Conservation (phyloP, 1,139 yeast genomes). For the Kodamaea plutei region DNA sequence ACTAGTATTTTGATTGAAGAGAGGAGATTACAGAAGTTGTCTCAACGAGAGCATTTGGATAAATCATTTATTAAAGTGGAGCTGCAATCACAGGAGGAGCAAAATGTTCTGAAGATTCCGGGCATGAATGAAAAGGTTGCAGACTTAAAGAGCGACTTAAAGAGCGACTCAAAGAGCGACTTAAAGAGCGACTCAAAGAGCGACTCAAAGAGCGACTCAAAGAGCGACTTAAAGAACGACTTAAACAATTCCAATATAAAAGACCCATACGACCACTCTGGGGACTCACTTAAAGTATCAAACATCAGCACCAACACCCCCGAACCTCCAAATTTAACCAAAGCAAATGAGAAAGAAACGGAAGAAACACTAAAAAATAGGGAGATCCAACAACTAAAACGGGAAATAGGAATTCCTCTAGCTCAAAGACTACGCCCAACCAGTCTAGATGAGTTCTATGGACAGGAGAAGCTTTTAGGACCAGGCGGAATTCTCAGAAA, state of each 20-base stretch:
- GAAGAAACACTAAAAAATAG: too few species aligned
- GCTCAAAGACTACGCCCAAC: slow-evolving; percentile 85
- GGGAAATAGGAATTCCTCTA: slow-evolving; percentile 60
- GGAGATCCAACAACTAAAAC: slow-evolving; percentile 32
- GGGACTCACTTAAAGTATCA: too few species aligned
- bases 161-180: background rate
- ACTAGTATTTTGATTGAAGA: slow-evolving; percentile 34
- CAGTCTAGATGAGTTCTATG: slow-evolving; percentile 70
- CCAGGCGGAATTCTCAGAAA: slow-evolving; percentile 66
- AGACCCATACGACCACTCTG: too few species aligned
- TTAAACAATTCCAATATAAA: too few species aligned
- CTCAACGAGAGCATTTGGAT: too few species aligned
- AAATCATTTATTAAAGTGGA: too few species aligned
- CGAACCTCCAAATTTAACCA: background rate
- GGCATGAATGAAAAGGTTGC: too few species aligned
- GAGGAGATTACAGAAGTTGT: slow-evolving; percentile 17
- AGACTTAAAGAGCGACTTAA: background rate
- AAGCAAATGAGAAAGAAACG: slow-evolving; percentile 7
- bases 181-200: background rate
- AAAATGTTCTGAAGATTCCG: too few species aligned
- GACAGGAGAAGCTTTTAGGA: slow-evolving; percentile 82
- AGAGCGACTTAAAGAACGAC: background rate
- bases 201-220: background rate
- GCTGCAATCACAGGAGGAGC: too few species aligned
- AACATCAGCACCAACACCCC: too few species aligned